Percentiles rank a stretch among this genome's conserved stretches.
Conservation (phyloP, 345 rosid genomes). For the Syzygium grande region DNA sequence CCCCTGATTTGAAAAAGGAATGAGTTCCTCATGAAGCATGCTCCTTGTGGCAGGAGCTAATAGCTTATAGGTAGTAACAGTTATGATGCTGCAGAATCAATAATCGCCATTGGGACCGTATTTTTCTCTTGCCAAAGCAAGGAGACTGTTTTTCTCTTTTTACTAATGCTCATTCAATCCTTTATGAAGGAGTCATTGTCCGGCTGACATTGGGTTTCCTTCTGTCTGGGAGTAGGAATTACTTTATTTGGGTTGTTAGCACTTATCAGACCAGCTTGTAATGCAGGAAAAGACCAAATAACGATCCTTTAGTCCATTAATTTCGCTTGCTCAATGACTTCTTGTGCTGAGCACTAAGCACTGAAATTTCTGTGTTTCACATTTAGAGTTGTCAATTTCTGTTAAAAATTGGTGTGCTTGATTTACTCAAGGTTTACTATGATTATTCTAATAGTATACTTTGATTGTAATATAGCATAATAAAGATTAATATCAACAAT, state of each 20-base stretch:
- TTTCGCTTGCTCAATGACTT: not conserved
- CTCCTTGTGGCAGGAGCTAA: not conserved
- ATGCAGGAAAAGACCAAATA: not conserved
- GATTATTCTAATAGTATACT: not conserved
- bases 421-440: not conserved
- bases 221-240: not conserved
- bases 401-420: not conserved
- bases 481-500: not conserved
- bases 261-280: not conserved
- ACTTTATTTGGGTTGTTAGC: not conserved
- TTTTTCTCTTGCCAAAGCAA: not conserved
- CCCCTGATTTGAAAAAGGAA: not conserved
- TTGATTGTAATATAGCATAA: not conserved
- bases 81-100: not conserved
- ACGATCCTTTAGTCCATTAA: not conserved
- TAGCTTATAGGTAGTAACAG: not conserved
- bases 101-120: not conserved
- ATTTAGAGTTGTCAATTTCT: not conserved
- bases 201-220: not conserved
- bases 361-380: not conserved
- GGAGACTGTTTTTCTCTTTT: not conserved
- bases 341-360: not conserved
- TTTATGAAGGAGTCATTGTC: not conserved
- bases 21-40: not conserved
- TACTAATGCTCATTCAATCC: not conserved